Evolutionary conservation across 1,284 basidiomycete genomes (phyloP).

Genomic region (Pascua sp.): DNA sequence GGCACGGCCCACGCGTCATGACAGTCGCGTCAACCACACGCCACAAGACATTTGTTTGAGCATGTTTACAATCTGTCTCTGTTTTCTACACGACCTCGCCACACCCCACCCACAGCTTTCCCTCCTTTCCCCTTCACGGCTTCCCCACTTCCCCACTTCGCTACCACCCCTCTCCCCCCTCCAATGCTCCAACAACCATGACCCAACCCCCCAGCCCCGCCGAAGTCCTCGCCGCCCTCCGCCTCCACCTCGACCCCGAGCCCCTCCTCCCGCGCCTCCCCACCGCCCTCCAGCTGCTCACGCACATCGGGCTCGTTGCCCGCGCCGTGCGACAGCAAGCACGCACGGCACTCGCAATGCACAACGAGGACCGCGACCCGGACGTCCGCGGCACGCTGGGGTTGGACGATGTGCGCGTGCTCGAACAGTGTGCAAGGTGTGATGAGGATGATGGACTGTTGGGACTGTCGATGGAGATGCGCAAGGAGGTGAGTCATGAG

Average conservation of each 20-base stretch:
- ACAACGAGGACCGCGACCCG: conserved; percentile 3
- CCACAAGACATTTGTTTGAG: too few relatives aligned
- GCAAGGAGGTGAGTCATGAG: conserved; percentile 13
- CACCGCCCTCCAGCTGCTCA: conserved; percentile 25
- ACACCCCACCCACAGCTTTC: too few relatives aligned
- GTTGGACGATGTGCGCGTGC: conserved; percentile 7
- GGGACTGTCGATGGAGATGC: conserved; percentile 21
- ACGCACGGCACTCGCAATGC: conserved; percentile 6
- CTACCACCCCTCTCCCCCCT: too few relatives aligned
- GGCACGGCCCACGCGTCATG: too few relatives aligned
- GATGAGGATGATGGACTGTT: conserved; percentile 18
- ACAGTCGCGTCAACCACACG: too few relatives aligned
- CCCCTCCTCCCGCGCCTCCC: conserved; percentile 19
- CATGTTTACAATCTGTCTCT: too few relatives aligned
- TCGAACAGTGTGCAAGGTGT: conserved; percentile 6
- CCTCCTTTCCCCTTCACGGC: too few relatives aligned
- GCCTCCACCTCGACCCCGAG: conserved; percentile 16
- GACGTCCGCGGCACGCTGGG: conserved; percentile 12
- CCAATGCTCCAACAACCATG: too few relatives aligned
- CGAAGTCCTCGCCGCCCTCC: conserved; percentile 14
- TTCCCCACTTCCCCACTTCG: too few relatives aligned
- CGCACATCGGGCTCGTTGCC: conserved; percentile 34
- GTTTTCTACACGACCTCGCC: too few relatives aligned
- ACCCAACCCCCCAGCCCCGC: not conserved
- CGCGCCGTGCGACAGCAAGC: conserved; percentile 18